Evolutionary conservation across 345 rosid genomes (phyloP).

Genomic region (Pistacia vera): DNA sequence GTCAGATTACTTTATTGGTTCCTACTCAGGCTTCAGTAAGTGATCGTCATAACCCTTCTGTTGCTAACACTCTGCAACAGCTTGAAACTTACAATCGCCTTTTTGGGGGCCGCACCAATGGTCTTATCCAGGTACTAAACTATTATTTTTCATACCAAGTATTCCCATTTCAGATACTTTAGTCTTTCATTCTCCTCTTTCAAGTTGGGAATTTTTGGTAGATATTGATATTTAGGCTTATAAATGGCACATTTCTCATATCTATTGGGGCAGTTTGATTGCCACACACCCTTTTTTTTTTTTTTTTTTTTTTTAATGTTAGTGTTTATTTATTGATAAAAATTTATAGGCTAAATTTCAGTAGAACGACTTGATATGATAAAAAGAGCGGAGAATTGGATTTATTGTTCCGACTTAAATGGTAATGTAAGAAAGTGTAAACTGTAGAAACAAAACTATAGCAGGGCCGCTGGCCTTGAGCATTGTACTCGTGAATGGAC

Average conservation of each 20-base stretch:
- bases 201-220: too few relatives aligned
- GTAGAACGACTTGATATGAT: neutral
- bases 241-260: too few relatives aligned
- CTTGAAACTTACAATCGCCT: constrained; percentile 73
- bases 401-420: neutral
- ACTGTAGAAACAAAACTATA: neutral
- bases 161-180: neutral
- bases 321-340: too few relatives aligned
- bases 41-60: constrained; percentile 42
- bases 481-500: neutral
- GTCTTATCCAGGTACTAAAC: constrained; percentile 62
- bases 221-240: too few relatives aligned
- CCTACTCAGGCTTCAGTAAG: constrained; percentile 62
- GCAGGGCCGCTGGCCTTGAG: neutral
- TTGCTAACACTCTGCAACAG: constrained; percentile 50
- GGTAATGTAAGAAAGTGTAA: neutral
- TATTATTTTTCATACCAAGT: too few relatives aligned
- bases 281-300: too few relatives aligned
- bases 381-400: neutral
- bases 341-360: too few relatives aligned
- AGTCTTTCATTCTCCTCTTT: neutral
- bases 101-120: constrained; percentile 54
- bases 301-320: too few relatives aligned
- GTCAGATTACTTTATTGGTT: constrained; percentile 76
- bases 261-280: too few relatives aligned